Evolutionary conservation across 106 monocot species (phyloP), one percentile per base, ranked within the genome.

Genomic region (Allium sativum): DNA sequence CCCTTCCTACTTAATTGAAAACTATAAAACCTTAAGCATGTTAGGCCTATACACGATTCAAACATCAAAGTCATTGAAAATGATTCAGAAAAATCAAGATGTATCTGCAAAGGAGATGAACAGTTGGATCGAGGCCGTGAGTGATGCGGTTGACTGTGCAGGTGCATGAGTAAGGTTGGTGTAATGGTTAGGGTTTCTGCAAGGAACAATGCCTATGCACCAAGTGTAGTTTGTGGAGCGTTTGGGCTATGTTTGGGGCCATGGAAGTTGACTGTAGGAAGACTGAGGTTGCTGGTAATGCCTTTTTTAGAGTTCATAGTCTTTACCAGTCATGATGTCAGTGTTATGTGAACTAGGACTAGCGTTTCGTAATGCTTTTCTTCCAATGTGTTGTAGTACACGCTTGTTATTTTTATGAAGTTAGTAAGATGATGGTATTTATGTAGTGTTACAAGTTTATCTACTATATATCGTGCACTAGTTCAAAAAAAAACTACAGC

Each of bases 1-100:
- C 74, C 48, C 85, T 8, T 81, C 85, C 59, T 85, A 74, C 74
- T 85, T 81, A 59, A 61, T 40, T 22, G 81, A 81, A 14, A 85
- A 85, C 74, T 61, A 59, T 51, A 76, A 72, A 44, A 59, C 85
- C 8, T 74, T 85, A 14, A 56, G 62, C 65, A 55, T 81, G 68
- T 74, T 85, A 12, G 85, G 85, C 55, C 69, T 85, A 59, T 44
- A 56, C 77, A 48, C 73, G 65, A 22, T 76, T 12, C 62, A 72
- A 21, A 19, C 77, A 45, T 51, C 85, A 40, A 68, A 50, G 52
- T 21, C 81, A 19, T 74, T 85, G 68, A 64, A 44, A 13, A 60
- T 64, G 55, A 66, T 85, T n/a, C 1, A 42, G 15, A 21, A 2
- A 12, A 68, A 85, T 55, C 53, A 55, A 52, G 74, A 74, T 55